phyloP scores from a whole-genome alignment of 2,329 filamentous ascomycete species.

The Truncatella angustata region DNA sequence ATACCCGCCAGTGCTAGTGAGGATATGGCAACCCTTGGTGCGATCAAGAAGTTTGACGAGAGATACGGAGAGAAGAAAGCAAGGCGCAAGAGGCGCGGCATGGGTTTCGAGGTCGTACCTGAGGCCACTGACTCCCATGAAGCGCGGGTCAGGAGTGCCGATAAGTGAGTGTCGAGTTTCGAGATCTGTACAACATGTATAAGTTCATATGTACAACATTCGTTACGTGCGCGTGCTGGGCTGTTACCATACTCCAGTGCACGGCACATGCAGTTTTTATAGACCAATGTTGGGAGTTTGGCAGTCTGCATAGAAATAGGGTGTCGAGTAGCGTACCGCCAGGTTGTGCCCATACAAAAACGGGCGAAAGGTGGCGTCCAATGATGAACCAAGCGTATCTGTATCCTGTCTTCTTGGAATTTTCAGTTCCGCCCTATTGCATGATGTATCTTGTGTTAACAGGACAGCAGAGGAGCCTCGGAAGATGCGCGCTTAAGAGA shows the following conservation, averaged over 20 bases:
- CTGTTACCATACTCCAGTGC: too few relatives aligned
- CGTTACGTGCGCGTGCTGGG: too few relatives aligned
- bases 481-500: too few relatives aligned
- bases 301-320: constrained; percentile 12
- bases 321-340: not conserved
- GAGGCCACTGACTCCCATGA: constrained; percentile 40
- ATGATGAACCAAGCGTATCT: constrained; percentile 18
- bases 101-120: constrained; percentile 57
- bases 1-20: constrained; percentile 91
- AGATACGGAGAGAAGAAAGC: constrained; percentile 82
- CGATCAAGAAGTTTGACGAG: constrained; percentile 93
- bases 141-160: constrained; percentile 36
- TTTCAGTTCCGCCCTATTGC: constrained; percentile 19
- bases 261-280: too few relatives aligned
- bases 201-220: too few relatives aligned
- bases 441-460: constrained; percentile 15
- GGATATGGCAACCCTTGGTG: constrained; percentile 83
- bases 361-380: constrained; percentile 16
- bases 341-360: constrained; percentile 17
- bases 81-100: constrained; percentile 51
- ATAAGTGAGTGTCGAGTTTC: not conserved
- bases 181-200: not conserved
- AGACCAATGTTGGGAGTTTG: not conserved
- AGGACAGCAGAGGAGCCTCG: not conserved
- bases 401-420: too few relatives aligned